A percentile compares a stretch with the other conserved stretches of the same genome.
Evolutionary conservation across 225 moss, liverwort and hornwort species (phyloP).

Genomic region (Ulota crispa): DNA sequence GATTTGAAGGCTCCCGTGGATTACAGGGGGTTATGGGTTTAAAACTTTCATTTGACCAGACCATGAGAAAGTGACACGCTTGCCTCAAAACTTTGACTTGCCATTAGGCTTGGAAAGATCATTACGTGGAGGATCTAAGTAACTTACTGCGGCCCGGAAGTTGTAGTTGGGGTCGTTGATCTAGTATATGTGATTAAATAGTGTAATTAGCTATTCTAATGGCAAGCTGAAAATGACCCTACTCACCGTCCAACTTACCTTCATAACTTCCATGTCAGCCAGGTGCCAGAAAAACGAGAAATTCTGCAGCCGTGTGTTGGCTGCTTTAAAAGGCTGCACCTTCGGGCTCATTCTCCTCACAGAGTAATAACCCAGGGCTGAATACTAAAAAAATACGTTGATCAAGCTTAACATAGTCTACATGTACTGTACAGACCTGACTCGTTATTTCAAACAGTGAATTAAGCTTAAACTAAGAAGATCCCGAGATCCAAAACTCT

Average conservation of each 20-base stretch:
- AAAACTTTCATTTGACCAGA: background rate
- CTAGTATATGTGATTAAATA: background rate
- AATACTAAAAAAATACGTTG: background rate
- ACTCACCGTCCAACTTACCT: constrained; percentile 5
- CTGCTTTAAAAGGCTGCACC: constrained; percentile 9
- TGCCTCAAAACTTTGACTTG: background rate
- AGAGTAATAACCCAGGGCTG: background rate
- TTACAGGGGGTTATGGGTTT: too few relatives aligned
- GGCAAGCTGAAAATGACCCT: background rate
- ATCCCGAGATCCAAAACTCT: background rate
- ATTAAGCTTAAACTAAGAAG: background rate
- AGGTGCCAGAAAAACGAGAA: constrained; percentile 15
- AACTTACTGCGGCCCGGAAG: background rate
- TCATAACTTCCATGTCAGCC: background rate
- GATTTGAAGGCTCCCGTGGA: too few relatives aligned
- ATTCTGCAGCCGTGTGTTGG: background rate
- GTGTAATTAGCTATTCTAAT: background rate
- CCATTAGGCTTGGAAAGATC: background rate
- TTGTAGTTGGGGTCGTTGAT: constrained; percentile 8
- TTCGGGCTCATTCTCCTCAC: background rate
- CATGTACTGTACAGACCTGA: background rate
- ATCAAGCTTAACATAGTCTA: background rate
- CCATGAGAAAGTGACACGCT: background rate
- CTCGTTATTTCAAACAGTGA: background rate
- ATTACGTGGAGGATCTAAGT: background rate